Evolutionary conservation across 2,329 filamentous ascomycete genomes (phyloP), one percentile per base, ranked within the genome.

Genomic region (Phyllosticta citribraziliensis): DNA sequence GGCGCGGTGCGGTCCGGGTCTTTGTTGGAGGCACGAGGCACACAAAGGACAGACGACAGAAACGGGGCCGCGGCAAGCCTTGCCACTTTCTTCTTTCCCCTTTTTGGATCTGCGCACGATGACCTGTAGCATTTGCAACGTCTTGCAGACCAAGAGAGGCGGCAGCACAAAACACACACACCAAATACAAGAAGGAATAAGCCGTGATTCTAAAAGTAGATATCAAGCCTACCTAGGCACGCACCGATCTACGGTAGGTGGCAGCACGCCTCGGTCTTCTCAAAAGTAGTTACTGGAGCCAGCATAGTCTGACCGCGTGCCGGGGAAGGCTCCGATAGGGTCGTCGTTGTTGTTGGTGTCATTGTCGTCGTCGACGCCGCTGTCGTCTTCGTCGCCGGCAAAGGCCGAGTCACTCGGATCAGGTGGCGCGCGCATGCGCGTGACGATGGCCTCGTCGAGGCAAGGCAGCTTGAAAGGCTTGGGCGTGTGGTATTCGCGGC

Each of bases 401-500:
- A 73, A 73, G 3, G 63, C 64, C 11, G 57, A 66, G 19, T 81
- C 77, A 3, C 76, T 74, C 2, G 79, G 77, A 61, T 82, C 79
- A 3, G 80, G 79, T 3, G 82, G 80, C 19, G 80, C 83, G 61
- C 83, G 76, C 81, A 87, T 82, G 12, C 76, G 75, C 10, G 77
- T 68, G 11, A 97, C 75, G 0, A 82, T 77, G 27, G 86, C 82
- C 11, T 81, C 78, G 52, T 88, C 88, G 11, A 97, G 75, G 1
- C 75, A 72, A 0, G 88, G 88, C 0, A 84, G 82, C 6, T 81
- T 78, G 67, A 86, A 97, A 0, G 84, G 79, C 68, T 86, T 87
- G 40, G 90, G 77, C 0, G 79, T 82, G 59, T 95, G 88, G 58
- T 96, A 91, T 68, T 97, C 92, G 64, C 93, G 84, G 1, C 93